A percentile compares a stretch with the other conserved stretches of the same genome.
Evolutionary conservation across 2,329 filamentous ascomycete species (phyloP).

Genomic region (Xylaria sp.): DNA sequence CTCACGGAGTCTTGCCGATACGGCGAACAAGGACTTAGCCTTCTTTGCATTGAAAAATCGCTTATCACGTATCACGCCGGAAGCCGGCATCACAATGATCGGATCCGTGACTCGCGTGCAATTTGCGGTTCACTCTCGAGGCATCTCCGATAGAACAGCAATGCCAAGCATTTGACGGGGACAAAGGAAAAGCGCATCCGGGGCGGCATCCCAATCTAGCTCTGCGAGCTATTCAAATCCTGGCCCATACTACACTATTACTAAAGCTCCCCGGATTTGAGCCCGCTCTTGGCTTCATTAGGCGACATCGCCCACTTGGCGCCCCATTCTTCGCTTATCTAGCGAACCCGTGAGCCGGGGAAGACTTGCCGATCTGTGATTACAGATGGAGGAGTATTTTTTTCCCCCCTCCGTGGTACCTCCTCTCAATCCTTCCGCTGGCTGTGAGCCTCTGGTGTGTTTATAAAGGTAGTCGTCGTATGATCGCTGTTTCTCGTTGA

Average conservation of each 20-base stretch:
- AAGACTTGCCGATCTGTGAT: not conserved
- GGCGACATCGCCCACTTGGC: slow-evolving; percentile 10
- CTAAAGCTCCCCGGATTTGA: slow-evolving; percentile 3
- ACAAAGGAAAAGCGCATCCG: not conserved
- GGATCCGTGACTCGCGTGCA: not conserved
- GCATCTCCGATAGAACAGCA: too few relatives aligned
- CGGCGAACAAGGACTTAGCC: too few relatives aligned
- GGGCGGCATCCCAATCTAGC: slow-evolving; percentile 3
- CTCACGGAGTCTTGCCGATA: too few relatives aligned
- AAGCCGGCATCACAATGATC: too few relatives aligned
- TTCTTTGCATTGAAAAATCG: too few relatives aligned
- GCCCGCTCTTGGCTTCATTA: slow-evolving; percentile 24
- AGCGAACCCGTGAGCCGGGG: not conserved
- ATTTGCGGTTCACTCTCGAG: too few relatives aligned
- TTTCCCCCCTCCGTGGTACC: not conserved
- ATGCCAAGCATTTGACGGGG: not conserved
- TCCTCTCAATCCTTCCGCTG: not conserved
- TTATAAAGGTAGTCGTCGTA: not conserved
- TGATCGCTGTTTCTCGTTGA: not conserved
- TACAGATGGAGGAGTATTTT: not conserved
- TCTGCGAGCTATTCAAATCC: not conserved
- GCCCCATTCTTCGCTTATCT: not conserved
- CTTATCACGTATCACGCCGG: too few relatives aligned
- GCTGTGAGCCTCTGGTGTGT: not conserved
- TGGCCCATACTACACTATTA: slow-evolving; percentile 1